Evolutionary conservation across 805 yeast species (phyloP), one percentile per base, ranked within the genome.

Genomic region (Cyberlindnera mrakii): DNA sequence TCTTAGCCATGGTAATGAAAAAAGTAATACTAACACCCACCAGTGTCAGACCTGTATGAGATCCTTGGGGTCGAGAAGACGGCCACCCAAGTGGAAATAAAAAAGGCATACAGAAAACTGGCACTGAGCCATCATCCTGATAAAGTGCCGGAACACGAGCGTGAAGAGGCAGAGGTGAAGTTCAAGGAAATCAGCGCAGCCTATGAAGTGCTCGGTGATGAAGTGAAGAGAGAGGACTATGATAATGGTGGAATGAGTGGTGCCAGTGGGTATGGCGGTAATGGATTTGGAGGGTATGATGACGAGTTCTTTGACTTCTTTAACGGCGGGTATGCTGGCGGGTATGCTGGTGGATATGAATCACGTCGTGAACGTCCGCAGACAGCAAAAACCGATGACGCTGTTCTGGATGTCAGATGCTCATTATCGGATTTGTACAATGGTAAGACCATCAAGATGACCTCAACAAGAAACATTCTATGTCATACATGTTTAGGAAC

Each of bases 61-160:
- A 66, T 85, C 3, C 71, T 89, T 18, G 96, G 87, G 32, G 78
- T 89, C 5, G 77, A 75, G 6, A 59, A 71, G 3, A 70, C 75
- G 16, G 95, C 96, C 0, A 65, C 87, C 1, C 64, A 76, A 29
- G 66, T 65, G 1, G 96, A 90, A 49, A 86, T 91, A 59, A 82
- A 82, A 54, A 80, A 77, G 61, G 95, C 96, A 0, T 91, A 87
- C 64, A 74, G 95, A 51, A 84, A 80, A 53, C 72, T 88, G 39
- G 98, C 98, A 10, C 70, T 91, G 33, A 68, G 71, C 46, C 77
- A 81, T 54, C 98, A 91, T 63, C 98, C 98, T 0, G 98, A 91
- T 62, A 91, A 93, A 59, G 89, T 78, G 2, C 60, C 77, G 0
- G 86, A 79, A 50, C 78, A 75, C 9, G 78, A 78, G 18, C 70